Conservation (phyloP, 2,329 filamentous ascomycete species). For the Didymella arachidicola region DNA sequence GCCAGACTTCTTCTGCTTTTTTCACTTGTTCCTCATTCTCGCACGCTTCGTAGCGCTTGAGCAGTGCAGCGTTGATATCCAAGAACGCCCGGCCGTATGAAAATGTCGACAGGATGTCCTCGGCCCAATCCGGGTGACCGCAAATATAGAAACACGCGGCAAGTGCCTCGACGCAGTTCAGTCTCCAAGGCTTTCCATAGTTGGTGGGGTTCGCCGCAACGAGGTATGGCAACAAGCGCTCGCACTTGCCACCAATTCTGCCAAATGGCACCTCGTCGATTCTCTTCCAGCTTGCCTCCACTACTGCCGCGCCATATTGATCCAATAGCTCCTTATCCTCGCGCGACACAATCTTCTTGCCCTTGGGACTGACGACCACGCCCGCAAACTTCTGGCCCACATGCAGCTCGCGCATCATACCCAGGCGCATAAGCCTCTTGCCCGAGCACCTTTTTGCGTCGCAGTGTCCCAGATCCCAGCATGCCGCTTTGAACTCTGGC, state of each 20-base stretch:
- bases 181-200: conserved; percentile 91
- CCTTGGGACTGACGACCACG: conserved; percentile 95
- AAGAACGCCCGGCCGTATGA: conserved; percentile 88
- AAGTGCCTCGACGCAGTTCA: conserved; percentile 96
- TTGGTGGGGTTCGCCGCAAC: conserved; percentile 97
- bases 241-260: conserved; percentile 91
- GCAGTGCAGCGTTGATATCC: conserved; percentile 83
- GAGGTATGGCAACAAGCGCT: conserved; percentile 83
- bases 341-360: conserved; percentile 82
- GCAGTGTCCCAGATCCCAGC: conserved; percentile 98
- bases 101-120: conserved; percentile 82
- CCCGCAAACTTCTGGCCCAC: conserved; percentile 91
- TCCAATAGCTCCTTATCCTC: conserved; percentile 84
- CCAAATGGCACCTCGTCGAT: conserved; percentile 90
- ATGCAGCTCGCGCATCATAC: conserved; percentile 90
- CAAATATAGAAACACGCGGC: conserved; percentile 94
- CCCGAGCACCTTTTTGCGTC: conserved; percentile 96
- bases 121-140: conserved; percentile 89
- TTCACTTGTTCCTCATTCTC: conserved; percentile 83
- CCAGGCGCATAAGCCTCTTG: conserved; percentile 90
- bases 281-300: conserved; percentile 96
- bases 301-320: conserved; percentile 90
- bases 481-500: conserved; percentile 86
- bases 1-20: conserved; percentile 83
- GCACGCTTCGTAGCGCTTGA: conserved; percentile 87